Base-by-base conservation (phyloP, 164 flowering plant genomes). In the Aristolochia californica region DNA sequence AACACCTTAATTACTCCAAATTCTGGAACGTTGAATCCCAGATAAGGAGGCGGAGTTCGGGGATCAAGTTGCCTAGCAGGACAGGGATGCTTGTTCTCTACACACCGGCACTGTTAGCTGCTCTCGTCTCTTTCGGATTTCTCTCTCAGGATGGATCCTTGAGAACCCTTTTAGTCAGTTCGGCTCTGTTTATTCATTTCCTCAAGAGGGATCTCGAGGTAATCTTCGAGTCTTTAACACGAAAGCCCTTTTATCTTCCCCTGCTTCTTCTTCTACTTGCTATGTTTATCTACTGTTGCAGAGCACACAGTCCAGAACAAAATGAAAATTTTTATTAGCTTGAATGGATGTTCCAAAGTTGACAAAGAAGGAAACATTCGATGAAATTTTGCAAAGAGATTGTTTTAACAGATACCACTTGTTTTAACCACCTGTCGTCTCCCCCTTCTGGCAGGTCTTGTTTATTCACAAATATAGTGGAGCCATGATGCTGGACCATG, bases 401-500 rank as follows among this genome's bases (percentile, higher is more conserved):
- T 51, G 11, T 13, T 23, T 7, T 21, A 13, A n/a, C n/a, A n/a
- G n/a, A 11, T 53, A 53, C 5, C 34, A 49, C 2, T 7, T 1
- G 2, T 53, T 23, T 24, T 53, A 9, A n/a, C 5, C 8, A 7
- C 40, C 5, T 23, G 14, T 25, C 34, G 26, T 26, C 2, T 25
- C 3, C 15, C 0, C 34, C 17, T 15, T 53, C 48, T 10, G 55
- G 56, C 26, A 83, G 88, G 86, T 80, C 16, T 55, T 81, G 51
- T 84, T 82, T 53, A 55, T 87, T 53, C 95, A 87, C 74, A 82
- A 71, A 55, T 81, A 75, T 61, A 87, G 91, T 61, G 84, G 91
- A 15, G 57, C 22, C 13, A 78, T 78, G 81, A 63, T 52, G 20
- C 56, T 83, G 0, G 79, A 78, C 22, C 30, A 79, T 8, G 66